Conservation (phyloP, 345 rosid genomes). For the Salix exigua region DNA sequence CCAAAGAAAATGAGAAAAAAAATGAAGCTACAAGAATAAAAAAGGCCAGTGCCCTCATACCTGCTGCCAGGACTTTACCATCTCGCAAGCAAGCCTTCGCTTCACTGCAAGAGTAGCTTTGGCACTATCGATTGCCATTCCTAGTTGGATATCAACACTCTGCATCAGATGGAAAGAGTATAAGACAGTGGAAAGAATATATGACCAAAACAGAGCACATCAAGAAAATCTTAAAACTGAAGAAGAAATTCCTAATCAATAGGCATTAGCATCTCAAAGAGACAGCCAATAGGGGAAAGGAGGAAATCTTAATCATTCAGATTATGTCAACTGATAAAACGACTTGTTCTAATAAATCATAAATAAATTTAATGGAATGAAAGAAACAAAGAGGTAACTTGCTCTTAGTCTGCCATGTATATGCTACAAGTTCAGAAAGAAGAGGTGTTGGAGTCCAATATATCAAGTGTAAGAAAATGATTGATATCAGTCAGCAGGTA, state of each 20-base stretch:
- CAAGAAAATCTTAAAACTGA: not conserved
- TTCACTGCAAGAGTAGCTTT: slow-evolving; percentile 99
- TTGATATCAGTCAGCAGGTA: not conserved
- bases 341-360: not conserved
- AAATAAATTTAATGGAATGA: not conserved
- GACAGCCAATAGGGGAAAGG: not conserved
- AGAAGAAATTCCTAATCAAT: not conserved
- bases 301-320: not conserved
- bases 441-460: not conserved
- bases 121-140: slow-evolving; percentile 96
- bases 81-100: slow-evolving; percentile 98
- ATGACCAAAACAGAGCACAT: slow-evolving; percentile 7
- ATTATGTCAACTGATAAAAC: not conserved
- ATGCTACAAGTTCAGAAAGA: not conserved
- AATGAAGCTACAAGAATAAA: not conserved
- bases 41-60: slow-evolving; percentile 31
- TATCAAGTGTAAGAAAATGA: not conserved
- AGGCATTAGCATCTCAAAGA: not conserved
- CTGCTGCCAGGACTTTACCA: slow-evolving; percentile 99
- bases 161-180: slow-evolving; percentile 25
- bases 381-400: not conserved
- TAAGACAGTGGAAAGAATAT: slow-evolving; percentile 1
- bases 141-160: slow-evolving; percentile 97
- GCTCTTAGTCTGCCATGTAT: not conserved
- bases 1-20: slow-evolving; percentile 1